Evolutionary conservation across 2,329 filamentous ascomycete genomes (phyloP), one percentile per base, ranked within the genome.

Genomic region (Microcyclospora tardicrescens): DNA sequence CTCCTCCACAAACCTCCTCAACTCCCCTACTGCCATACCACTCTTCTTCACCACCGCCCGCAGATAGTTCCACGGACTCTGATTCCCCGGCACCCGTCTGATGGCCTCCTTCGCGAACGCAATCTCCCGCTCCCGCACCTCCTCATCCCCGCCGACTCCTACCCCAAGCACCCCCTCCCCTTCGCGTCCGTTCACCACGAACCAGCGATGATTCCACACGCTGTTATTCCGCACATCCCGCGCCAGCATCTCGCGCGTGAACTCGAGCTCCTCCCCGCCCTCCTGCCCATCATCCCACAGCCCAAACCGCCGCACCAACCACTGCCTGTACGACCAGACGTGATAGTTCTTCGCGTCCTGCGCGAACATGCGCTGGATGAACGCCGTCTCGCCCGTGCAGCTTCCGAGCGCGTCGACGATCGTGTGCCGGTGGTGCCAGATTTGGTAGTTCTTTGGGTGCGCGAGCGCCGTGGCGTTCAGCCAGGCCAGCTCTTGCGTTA

Each of bases 381-480:
- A 96, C 11, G 69, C 69, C 14, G 72, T 68, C 63, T 98, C 91
- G 2, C 47, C 53, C 2, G 38, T 31, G 6, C 33, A 13, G 11
- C 38, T 24, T 6, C 37, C 67, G 11, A 74, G 65, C 41, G 69
- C 69, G 50, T 67, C 77, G 44, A 65, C 72, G 61, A 65, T 69
- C 59, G 64, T 58, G 68, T 77, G 58, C 50, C 72, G 59, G 64
- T 79, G 66, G 75, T 83, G 62, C 73, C 91, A 98, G 61, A 98
- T 98, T 64, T 98, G 91, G 66, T 98, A 98, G 66, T 96, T 98
- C 63, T 98, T 98, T 54, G 93, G 77, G 59, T 94, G 81, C 41
- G 75, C 70, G 37, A 93, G 68, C 10, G 89, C 84, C 19, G 91
- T 77, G 10, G 76, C 68, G 61, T 95, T 93, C 37, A 98, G 70